Conservation (phyloP, 2,329 filamentous ascomycete genomes). For the Magnaporthales sp. region DNA sequence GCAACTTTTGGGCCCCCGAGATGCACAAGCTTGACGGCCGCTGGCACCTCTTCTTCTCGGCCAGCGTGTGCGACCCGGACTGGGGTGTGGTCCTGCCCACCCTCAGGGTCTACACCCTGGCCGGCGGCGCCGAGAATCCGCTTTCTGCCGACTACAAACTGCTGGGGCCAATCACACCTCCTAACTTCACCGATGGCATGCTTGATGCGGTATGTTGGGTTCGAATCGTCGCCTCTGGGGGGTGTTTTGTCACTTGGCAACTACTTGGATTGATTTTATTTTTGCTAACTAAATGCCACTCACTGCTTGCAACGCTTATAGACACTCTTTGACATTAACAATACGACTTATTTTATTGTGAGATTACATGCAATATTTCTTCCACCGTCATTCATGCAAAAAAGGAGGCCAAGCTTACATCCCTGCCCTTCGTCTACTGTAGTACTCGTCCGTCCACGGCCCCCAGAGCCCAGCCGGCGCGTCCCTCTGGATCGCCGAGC, state of each 20-base stretch:
- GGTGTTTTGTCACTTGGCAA: neutral
- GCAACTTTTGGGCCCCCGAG: conserved; percentile 14
- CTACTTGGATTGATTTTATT: conserved; percentile 1
- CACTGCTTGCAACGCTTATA: neutral
- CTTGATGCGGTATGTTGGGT: conserved; percentile 10
- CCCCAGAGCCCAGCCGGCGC: conserved; percentile 11
- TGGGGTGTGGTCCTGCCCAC: conserved; percentile 12
- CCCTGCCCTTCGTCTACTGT: neutral
- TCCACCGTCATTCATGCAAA: too few species aligned
- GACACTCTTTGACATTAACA: neutral
- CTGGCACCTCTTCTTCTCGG: conserved; percentile 13
- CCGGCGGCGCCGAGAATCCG: conserved; percentile 9
- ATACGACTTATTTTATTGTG: neutral
- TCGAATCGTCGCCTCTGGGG: neutral
- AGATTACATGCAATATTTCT: neutral
- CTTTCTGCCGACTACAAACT: conserved; percentile 8
- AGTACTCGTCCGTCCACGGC: conserved; percentile 12
- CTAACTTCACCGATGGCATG: conserved; percentile 11
- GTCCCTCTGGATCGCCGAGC: conserved; percentile 13
- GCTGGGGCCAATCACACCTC: conserved; percentile 9
- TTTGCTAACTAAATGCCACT: neutral
- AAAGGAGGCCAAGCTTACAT: neutral
- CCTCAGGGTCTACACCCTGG: conserved; percentile 10
- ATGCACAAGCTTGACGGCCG: conserved; percentile 10
- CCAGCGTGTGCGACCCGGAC: conserved; percentile 9